phyloP scores from a whole-genome alignment of 116 monocot genomes.

The Posidonia oceanica region DNA sequence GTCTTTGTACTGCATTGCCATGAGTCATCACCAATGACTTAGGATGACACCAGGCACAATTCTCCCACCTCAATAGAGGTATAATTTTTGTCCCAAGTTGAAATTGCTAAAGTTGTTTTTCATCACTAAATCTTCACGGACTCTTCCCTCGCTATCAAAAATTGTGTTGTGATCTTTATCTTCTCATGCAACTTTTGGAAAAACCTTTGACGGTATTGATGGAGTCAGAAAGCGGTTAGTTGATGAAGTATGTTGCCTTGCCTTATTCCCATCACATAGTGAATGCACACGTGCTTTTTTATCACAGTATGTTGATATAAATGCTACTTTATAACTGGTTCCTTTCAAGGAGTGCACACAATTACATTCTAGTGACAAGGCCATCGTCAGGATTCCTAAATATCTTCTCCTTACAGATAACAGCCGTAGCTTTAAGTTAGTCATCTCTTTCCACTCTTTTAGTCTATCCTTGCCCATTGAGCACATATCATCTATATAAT shows the following conservation, averaged over 20 bases:
- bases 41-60: neutral
- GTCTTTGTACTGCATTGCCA: slow-evolving; percentile 37
- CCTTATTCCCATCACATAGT: too few relatives aligned
- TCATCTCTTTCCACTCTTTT: slow-evolving; percentile 3
- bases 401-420: slow-evolving; percentile 76
- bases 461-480: neutral
- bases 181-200: too few relatives aligned
- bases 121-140: too few relatives aligned
- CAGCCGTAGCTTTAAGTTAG: slow-evolving; percentile 85
- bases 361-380: slow-evolving; percentile 58
- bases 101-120: neutral
- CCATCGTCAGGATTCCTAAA: slow-evolving; percentile 51
- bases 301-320: too few relatives aligned
- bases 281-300: too few relatives aligned
- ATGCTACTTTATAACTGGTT: slow-evolving; percentile 33
- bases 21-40: neutral
- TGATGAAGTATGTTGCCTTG: too few relatives aligned
- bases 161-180: too few relatives aligned
- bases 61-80: neutral
- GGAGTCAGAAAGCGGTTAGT: too few relatives aligned
- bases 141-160: too few relatives aligned
- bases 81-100: neutral
- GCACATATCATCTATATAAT: neutral
- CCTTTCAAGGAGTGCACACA: slow-evolving; percentile 89
- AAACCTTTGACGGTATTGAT: too few relatives aligned